Evolutionary conservation across 148 eudicot species (phyloP).

Genomic region (Simmondsia chinensis): DNA sequence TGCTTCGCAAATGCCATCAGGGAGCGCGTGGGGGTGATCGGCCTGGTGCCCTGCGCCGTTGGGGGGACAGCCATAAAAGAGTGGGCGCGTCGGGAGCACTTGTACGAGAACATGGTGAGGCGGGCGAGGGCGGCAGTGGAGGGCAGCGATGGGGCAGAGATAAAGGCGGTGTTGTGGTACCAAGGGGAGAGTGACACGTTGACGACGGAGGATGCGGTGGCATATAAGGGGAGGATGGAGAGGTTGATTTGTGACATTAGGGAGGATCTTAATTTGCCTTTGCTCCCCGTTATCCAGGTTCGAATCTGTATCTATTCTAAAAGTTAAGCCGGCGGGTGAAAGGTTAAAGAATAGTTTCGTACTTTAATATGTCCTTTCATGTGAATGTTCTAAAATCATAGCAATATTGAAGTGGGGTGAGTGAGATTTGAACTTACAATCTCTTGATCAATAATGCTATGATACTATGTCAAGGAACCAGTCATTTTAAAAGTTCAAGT

Average conservation of each 20-base stretch:
- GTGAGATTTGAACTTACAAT: no score
- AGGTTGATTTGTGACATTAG: constrained; percentile 38
- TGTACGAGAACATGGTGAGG: constrained; percentile 64
- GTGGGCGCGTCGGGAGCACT: constrained; percentile 63
- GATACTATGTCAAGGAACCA: no score
- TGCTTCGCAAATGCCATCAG: constrained; percentile 51
- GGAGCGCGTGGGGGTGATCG: constrained; percentile 30
- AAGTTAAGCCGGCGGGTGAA: no score
- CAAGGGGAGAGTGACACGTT: constrained; percentile 80
- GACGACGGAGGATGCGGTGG: constrained; percentile 26
- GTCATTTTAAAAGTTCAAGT: no score
- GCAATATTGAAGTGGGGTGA: no score
- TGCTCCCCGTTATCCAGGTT: constrained; percentile 79
- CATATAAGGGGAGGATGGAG: constrained; percentile 52
- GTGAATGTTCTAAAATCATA: no score
- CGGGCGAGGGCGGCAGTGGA: constrained; percentile 37
- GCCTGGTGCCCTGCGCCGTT: constrained; percentile 73
- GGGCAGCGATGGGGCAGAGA: constrained; percentile 30
- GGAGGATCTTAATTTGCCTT: constrained; percentile 49
- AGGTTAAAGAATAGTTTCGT: no score
- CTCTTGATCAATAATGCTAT: no score
- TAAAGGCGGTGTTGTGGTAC: constrained; percentile 76
- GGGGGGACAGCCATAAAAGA: constrained; percentile 72
- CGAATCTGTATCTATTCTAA: no score
- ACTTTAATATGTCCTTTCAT: no score